phyloP scores from a whole-genome alignment of 176 grass and related monocot species.

The Eremochloa ophiuroides region DNA sequence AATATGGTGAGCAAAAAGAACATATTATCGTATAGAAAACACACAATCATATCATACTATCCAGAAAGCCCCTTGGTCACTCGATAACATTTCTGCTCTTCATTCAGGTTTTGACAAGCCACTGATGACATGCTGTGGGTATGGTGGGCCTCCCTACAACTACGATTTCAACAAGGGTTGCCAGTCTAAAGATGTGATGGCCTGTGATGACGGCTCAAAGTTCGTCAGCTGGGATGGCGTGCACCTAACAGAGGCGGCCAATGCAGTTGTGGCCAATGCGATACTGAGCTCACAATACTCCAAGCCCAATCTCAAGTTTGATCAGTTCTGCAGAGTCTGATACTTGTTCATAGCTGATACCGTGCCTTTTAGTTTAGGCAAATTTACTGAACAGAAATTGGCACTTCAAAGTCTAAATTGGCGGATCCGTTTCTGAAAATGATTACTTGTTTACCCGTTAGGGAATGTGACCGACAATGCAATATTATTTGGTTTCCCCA shows the following conservation, averaged over 20 bases:
- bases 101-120: constrained; percentile 66
- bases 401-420: background rate
- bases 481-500: background rate
- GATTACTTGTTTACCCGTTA: background rate
- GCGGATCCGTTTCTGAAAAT: background rate
- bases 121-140: constrained; percentile 75
- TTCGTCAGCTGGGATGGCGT: constrained; percentile 49
- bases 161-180: constrained; percentile 34
- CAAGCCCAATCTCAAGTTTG: constrained; percentile 44
- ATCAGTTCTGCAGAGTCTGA: constrained; percentile 62
- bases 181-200: constrained; percentile 13
- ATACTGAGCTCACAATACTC: constrained; percentile 48
- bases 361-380: background rate
- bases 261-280: constrained; percentile 3
- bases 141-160: constrained; percentile 65
- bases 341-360: background rate
- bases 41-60: background rate
- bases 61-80: background rate
- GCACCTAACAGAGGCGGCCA: constrained; percentile 40
- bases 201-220: constrained; percentile 38
- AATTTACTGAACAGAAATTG: background rate
- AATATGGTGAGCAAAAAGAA: constrained; percentile 48
- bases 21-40: background rate
- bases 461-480: background rate
- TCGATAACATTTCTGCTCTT: background rate